phyloP scores from a whole-genome alignment of 208 protist species.

The Novymonas esmeraldas region DNA sequence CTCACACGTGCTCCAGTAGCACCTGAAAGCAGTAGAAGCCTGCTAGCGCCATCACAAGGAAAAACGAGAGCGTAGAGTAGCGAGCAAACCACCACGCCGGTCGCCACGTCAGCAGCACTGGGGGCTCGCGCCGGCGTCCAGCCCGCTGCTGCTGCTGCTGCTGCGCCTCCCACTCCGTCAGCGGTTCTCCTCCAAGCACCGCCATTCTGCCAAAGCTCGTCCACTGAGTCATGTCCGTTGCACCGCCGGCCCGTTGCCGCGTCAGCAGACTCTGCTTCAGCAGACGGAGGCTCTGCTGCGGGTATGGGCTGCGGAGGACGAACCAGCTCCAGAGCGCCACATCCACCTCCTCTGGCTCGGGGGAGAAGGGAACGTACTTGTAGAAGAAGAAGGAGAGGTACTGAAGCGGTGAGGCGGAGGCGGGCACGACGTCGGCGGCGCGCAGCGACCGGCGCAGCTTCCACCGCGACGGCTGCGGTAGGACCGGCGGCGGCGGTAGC shows the following conservation, averaged over 20 bases:
- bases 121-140: slow-evolving; percentile 6
- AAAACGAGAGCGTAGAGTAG: slow-evolving; percentile 36
- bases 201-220: slow-evolving; percentile 11
- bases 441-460: slow-evolving; percentile 20
- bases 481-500: neutral
- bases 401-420: slow-evolving; percentile 28
- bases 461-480: slow-evolving; percentile 21
- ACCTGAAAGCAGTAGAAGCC: slow-evolving; percentile 5
- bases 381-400: slow-evolving; percentile 23
- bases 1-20: neutral
- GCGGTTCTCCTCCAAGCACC: slow-evolving; percentile 17
- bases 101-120: slow-evolving; percentile 45
- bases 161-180: slow-evolving; percentile 12
- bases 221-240: slow-evolving; percentile 5
- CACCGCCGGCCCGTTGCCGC: slow-evolving; percentile 18
- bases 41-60: slow-evolving; percentile 17
- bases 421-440: slow-evolving; percentile 16
- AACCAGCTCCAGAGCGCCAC: slow-evolving; percentile 51
- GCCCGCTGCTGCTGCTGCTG: slow-evolving; percentile 1
- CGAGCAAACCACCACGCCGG: slow-evolving; percentile 44
- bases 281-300: slow-evolving; percentile 31
- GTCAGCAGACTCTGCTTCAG: slow-evolving; percentile 34
- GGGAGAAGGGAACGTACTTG: slow-evolving; percentile 35
- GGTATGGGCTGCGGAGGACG: slow-evolving; percentile 26
- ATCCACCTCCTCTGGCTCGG: slow-evolving; percentile 39